A percentile compares a stretch with the other conserved stretches of the same genome.
These are phyloP conservation scores for Chrysoporthe deuterocubensis DNA, from an alignment of 2,329 filamentous ascomycete species.

Conservation along the genomic window DNA sequence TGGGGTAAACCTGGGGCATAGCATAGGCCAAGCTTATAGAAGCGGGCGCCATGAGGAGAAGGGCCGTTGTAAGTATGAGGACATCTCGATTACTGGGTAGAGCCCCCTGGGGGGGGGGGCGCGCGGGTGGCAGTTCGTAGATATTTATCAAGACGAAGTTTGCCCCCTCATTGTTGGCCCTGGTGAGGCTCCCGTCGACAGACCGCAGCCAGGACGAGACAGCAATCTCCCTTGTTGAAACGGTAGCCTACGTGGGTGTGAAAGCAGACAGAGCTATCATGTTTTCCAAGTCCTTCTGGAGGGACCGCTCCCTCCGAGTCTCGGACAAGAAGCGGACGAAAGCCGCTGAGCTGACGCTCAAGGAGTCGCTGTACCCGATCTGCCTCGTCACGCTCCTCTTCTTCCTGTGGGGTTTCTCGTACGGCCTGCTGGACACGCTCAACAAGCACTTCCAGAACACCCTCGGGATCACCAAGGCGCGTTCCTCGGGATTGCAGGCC, in stretches of 20 bases:
- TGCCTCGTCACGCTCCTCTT: constrained; percentile 68
- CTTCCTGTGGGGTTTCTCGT: constrained; percentile 66
- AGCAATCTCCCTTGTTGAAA: background rate
- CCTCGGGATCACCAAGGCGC: constrained; percentile 56
- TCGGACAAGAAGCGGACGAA: constrained; percentile 46
- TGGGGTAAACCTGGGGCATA: background rate
- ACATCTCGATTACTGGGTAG: too few species aligned
- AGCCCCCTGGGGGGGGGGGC: too few species aligned
- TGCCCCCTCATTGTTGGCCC: too few species aligned
- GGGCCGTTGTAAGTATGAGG: background rate
- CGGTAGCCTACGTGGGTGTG: too few species aligned
- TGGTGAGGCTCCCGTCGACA: too few species aligned
- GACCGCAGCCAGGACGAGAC: background rate
- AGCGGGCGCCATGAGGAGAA: background rate
- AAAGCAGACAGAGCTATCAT: constrained; percentile 36
- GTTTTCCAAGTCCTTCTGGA: constrained; percentile 50
- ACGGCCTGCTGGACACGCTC: constrained; percentile 60
- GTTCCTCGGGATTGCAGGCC: constrained; percentile 65
- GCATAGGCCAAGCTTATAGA: background rate
- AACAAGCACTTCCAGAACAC: constrained; percentile 61
- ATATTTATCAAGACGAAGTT: too few species aligned
- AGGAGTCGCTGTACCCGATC: constrained; percentile 69
- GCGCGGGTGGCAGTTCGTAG: too few species aligned
- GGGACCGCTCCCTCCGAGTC: constrained; percentile 49
- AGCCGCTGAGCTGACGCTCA: constrained; percentile 62